phyloP scores from a whole-genome alignment of 208 protist genomes.

The Acanthamoeba castellanii region DNA sequence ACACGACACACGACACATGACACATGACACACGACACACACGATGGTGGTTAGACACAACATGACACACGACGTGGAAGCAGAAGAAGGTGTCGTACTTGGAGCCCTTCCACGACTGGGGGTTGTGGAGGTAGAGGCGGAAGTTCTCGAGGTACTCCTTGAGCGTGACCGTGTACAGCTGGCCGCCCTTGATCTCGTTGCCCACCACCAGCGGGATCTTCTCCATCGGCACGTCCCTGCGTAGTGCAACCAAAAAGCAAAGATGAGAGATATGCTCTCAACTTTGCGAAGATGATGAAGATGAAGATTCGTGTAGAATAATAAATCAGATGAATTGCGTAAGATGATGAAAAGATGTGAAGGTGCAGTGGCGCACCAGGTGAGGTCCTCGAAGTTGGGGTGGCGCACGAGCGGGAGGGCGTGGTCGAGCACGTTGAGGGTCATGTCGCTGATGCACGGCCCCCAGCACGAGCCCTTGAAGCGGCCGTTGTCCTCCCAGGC shows the following conservation, averaged over 20 bases:
- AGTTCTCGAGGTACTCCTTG: constrained; percentile 73
- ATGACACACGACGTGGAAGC: not conserved
- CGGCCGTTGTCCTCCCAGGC: constrained; percentile 67
- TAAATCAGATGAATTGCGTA: no score
- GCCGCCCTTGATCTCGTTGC: constrained; percentile 59
- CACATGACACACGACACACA: not conserved
- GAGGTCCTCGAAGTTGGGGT: constrained; percentile 75
- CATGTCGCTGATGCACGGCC: constrained; percentile 77
- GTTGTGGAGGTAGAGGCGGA: constrained; percentile 71
- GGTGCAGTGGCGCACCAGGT: not conserved
- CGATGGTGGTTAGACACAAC: no score
- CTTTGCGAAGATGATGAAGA: not conserved
- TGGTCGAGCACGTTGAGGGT: constrained; percentile 65
- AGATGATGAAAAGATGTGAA: not conserved
- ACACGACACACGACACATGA: no score
- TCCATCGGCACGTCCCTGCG: constrained; percentile 76
- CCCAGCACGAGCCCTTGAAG: constrained; percentile 72
- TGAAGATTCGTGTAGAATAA: no score
- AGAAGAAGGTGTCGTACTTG: not conserved
- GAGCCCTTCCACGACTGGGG: constrained; percentile 48
- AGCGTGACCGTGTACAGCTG: constrained; percentile 73
- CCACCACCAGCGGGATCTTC: constrained; percentile 77
- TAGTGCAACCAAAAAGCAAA: not conserved
- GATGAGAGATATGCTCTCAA: no score
- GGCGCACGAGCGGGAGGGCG: constrained; percentile 62